Conservation (phyloP, 2,329 filamentous ascomycete genomes). For the Teratosphaeria destructans region DNA sequence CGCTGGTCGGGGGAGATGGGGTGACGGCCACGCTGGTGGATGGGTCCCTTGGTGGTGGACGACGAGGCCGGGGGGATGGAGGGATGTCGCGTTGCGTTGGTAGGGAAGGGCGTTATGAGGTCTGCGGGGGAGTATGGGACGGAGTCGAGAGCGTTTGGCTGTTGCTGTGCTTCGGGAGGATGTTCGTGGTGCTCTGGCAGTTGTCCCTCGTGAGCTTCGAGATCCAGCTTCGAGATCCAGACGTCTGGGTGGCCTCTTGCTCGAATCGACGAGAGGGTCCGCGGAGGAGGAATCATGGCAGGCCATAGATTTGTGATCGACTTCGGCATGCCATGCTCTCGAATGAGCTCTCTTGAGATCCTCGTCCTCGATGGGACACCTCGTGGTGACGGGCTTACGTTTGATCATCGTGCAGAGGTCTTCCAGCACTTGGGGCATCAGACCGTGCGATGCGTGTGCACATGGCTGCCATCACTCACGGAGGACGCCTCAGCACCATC, state of each 20-base stretch:
- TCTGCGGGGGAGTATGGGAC: constrained; percentile 5
- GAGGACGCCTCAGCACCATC: neutral
- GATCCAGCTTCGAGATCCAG: constrained; percentile 1
- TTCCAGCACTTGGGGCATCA: neutral
- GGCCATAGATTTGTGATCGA: neutral
- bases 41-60: constrained; percentile 36
- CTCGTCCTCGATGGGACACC: neutral
- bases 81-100: constrained; percentile 4
- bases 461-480: neutral
- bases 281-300: neutral
- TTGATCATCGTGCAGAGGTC: neutral
- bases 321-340: neutral
- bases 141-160: neutral
- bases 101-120: constrained; percentile 5
- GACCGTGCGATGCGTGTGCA: neutral
- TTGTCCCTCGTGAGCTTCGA: neutral
- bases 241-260: neutral
- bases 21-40: constrained; percentile 55
- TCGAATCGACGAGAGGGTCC: neutral
- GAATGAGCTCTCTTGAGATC: neutral
- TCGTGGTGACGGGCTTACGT: neutral
- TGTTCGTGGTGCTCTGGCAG: neutral
- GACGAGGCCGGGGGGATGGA: constrained; percentile 5
- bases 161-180: neutral
- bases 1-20: constrained; percentile 48